Base-by-base conservation (phyloP, 768 basidiomycete genomes). In the Tylopilus subfusipes region DNA sequence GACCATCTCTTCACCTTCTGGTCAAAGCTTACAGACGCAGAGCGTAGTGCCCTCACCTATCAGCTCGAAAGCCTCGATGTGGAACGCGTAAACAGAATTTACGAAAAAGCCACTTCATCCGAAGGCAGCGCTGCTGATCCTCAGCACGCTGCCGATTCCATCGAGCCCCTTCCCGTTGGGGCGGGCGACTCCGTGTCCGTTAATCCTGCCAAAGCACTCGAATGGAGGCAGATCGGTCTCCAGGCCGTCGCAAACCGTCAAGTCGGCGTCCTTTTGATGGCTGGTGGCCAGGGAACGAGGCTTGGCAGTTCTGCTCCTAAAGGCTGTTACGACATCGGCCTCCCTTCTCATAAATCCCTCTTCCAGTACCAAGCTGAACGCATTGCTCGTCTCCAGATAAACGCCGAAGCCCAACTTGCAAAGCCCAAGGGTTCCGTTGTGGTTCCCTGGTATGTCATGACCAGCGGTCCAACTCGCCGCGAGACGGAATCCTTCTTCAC, bases 361-460 rank as follows among this genome's bases (percentile, higher is more conserved):
- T 98, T 99, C 78, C 93, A 97, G 63, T 88, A 90, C 61, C 97
- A 99, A 72, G 97, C 95, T n/a, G 94, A 96, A 74, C 84, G 97
- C 52, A 97, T 99, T 68, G 78, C 80, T 55, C 84, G 90, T 54
- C 74, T 99, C 52, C 90, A 96, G 72, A 75, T 75, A 30, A 69
- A 96, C 49, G 93, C 93, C 0, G 85, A 83, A 68, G 67, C 78
- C 34, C 75, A 81, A 56, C 68, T 63, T 46, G 67, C 72, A 36
- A 84, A 84, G 63, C 72, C 80, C 16, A 67, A 73, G 18, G 83
- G 81, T 46, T 81, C 82, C 1, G 89, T 92, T 50, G 70, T 82
- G 49, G 83, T 98, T 53, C 91, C 92, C 34, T 98, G 97, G 97
- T 98, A 98, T 75, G 85, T 99, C 65, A 99, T 99, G 97, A 98